Evolutionary conservation across 495 filamentous ascomycete species (phyloP), one percentile per base, ranked within the genome.

Genomic region (Parathielavia hyrcaniae): DNA sequence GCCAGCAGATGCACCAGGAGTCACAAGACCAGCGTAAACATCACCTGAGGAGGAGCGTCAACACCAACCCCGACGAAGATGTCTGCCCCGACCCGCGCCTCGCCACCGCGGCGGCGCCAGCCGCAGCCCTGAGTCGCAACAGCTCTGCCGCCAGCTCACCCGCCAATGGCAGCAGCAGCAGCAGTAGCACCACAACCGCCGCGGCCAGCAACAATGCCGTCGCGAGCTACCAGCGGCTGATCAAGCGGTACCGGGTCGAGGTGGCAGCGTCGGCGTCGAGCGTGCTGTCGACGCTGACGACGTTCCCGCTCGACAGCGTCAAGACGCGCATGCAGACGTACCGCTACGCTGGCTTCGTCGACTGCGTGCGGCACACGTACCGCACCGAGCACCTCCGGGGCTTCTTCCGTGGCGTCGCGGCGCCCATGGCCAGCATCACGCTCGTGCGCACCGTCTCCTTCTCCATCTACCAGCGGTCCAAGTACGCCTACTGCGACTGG

Each of bases 381-480:
- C 76, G 76, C 54, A 84, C 81, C 1, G 88, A 91, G 73, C 82
- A 85, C 26, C 68, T 85, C 44, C 75, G 81, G 63, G 88, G 87
- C 8, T 92, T 92, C 75, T 92, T 87, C 76, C 80, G 89, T 62
- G 88, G 87, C 85, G 83, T 85, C 60, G 80, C 86, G 38, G 87
- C 89, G 49, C 91, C 91, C 35, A 77, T 97, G 67, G 83, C 83
- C 19, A 93, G 88, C 75, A 87, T 97, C 50, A 96, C 91, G 10
- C 79, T 89, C 49, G 91, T 96, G 54, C 84, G 91, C 38, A 93
- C 92, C 19, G 80, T 95, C 50, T 93, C 89, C n/a, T 96, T 97
- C 68, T 91, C 89, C 36, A 86, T 92, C 54, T 97, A 97, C 75
- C 89, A 90, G 70, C 80, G 79, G 39, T 86, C 88, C 40, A 96